Percentiles rank a stretch among this genome's conserved stretches.
These are phyloP conservation scores for Clonostachys sp. DNA, from an alignment of 2,329 filamentous ascomycete genomes.

Conservation along the genomic window DNA sequence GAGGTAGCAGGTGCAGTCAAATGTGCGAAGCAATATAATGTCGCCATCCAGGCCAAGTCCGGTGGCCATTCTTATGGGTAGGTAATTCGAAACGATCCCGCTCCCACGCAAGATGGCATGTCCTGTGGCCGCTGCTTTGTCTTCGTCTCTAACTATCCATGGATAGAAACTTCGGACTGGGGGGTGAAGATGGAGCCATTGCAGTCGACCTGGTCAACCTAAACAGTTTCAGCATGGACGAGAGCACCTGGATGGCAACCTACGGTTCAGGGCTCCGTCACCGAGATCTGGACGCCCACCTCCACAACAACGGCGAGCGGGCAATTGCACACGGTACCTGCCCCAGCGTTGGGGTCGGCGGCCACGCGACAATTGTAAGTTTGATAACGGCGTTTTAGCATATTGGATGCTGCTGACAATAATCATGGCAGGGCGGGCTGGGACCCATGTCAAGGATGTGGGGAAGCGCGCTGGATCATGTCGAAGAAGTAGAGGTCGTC, in stretches of 20 bases:
- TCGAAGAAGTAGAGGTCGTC: slow-evolving; percentile 51
- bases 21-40: slow-evolving; percentile 43
- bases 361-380: slow-evolving; percentile 51
- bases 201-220: slow-evolving; percentile 51
- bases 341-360: slow-evolving; percentile 53
- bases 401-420: neutral
- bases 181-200: slow-evolving; percentile 44
- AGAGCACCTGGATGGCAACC: slow-evolving; percentile 44
- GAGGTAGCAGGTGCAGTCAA: slow-evolving; percentile 54
- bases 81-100: slow-evolving; percentile 7
- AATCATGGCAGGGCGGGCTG: slow-evolving; percentile 41
- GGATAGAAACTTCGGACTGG: slow-evolving; percentile 34
- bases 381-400: too few species aligned
- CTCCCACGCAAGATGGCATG: neutral
- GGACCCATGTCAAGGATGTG: slow-evolving; percentile 56
- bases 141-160: too few species aligned
- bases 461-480: slow-evolving; percentile 50
- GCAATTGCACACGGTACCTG: slow-evolving; percentile 58
- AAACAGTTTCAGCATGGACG: slow-evolving; percentile 47
- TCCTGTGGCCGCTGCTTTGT: neutral
- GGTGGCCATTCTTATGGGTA: slow-evolving; percentile 63
- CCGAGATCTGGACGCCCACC: slow-evolving; percentile 41
- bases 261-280: slow-evolving; percentile 51
- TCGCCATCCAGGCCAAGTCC: slow-evolving; percentile 57
- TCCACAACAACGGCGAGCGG: slow-evolving; percentile 47